phyloP scores from a whole-genome alignment of 176 grass and related monocot species.

The Urochloa ruziziensis region DNA sequence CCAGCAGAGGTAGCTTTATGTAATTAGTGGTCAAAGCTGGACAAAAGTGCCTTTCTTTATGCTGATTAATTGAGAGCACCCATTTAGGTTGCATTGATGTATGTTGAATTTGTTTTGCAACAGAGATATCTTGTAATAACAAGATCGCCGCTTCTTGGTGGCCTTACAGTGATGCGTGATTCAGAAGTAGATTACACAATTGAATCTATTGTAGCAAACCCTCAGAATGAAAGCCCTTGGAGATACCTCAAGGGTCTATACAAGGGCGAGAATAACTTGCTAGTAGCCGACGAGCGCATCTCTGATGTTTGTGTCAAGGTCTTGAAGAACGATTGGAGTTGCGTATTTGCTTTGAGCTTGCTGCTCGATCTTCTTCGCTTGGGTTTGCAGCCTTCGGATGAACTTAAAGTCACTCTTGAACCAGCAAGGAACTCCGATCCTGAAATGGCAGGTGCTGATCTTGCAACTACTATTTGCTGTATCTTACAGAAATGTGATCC shows the following conservation, averaged over 20 bases:
- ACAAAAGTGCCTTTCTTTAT: conserved; percentile 3
- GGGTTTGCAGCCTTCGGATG: conserved; percentile 71
- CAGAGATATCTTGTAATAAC: conserved; percentile 90
- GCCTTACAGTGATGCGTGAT: conserved; percentile 66
- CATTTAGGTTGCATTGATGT: conserved; percentile 12
- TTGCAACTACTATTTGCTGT: conserved; percentile 55
- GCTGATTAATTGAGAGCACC: background rate
- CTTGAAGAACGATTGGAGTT: conserved; percentile 53
- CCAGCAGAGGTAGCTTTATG: background rate
- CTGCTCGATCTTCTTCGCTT: conserved; percentile 67
- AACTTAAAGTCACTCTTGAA: conserved; percentile 53
- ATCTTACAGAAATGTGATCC: conserved; percentile 74
- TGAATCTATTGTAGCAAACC: conserved; percentile 60
- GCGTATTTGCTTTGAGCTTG: conserved; percentile 67
- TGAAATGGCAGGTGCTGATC: conserved; percentile 41
- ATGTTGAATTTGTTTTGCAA: conserved; percentile 14
- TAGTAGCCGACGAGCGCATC: conserved; percentile 56
- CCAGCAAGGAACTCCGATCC: conserved; percentile 29
- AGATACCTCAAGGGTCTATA: conserved; percentile 81
- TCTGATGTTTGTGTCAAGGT: conserved; percentile 68
- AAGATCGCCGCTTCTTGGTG: conserved; percentile 74
- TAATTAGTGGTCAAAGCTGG: background rate
- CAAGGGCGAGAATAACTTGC: conserved; percentile 58
- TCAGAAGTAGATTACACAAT: conserved; percentile 84
- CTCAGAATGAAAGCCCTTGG: conserved; percentile 94